Base-by-base conservation (phyloP, 2,329 filamentous ascomycete genomes). In the Calonectria pteridis region DNA sequence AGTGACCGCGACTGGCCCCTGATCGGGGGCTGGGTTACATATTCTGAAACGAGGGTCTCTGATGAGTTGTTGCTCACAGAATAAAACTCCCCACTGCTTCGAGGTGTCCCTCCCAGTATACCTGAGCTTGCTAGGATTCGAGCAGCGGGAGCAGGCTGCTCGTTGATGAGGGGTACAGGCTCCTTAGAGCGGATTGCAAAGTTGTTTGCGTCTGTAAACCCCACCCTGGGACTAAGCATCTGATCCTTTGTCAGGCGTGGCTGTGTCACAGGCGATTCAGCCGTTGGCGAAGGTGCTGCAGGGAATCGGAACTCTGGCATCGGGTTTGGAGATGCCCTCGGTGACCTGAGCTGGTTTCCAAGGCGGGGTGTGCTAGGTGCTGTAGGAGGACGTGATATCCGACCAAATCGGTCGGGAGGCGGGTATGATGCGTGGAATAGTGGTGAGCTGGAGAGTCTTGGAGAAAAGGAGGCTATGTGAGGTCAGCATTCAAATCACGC, bases 71-170 rank as follows among this genome's bases (percentile, higher is more conserved):
- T 98, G 86, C 96, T 98, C 83, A 96, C 86, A 1, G 96, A 96
- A 84, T 98, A 98, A 80, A 98, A 97, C 81, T 99, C 97, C 68
- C 94, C 94, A 82, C 97, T 99, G 76, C 95, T 98, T 79, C 97
- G 90, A 29, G 95, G 95, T 33, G 96, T 98, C 6, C 91, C 93
- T 68, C 91, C 91, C 73, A 81, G 91, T 77, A 94, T 88, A 79
- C 94, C 97, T 20, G 93, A 93, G 37, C 94, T 93, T 4, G 95
- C 95, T 67, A 98, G 88, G 66, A 98, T 92, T 65, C 93, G 88
- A 6, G 93, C 90, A 23, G 91, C 88, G 1, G 93, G 91, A 29
- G 90, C 87, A 18, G 89, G 85, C 78, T 88, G 90, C 79, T 92
- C 94, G 46, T 88, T 86, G 71, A 90, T 89, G 23, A 84, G 87